Percentiles rank a stretch among this genome's conserved stretches.
phyloP scores from a whole-genome alignment of 2,329 filamentous ascomycete species.

The Penicillium expansum region DNA sequence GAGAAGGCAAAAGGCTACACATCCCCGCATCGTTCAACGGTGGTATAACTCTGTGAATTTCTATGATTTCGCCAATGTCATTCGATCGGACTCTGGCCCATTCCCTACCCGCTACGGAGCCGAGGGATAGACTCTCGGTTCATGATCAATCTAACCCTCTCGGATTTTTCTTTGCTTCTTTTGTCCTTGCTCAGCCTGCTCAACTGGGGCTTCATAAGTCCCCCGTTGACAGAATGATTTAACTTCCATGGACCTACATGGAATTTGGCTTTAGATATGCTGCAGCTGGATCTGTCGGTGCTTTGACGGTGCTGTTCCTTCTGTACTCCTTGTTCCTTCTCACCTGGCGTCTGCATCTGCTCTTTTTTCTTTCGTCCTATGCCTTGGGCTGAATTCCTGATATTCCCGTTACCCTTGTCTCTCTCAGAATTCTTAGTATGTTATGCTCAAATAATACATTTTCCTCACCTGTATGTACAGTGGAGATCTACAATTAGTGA shows the following conservation, averaged over 20 bases:
- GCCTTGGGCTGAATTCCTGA: slow-evolving; percentile 29
- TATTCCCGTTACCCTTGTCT: slow-evolving; percentile 23
- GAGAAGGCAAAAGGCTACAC: background rate
- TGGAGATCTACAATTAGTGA: background rate
- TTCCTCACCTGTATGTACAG: slow-evolving; percentile 15
- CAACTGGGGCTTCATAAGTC: slow-evolving; percentile 12
- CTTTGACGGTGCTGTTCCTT: slow-evolving; percentile 25
- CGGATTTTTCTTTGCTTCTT: slow-evolving; percentile 22
- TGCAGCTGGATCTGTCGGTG: slow-evolving; percentile 28
- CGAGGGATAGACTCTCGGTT: slow-evolving; percentile 15
- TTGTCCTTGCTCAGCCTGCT: slow-evolving; percentile 13
- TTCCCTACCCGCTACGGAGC: slow-evolving; percentile 8
- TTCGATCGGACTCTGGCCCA: background rate
- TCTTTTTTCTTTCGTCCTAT: slow-evolving; percentile 15
- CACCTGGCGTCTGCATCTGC: slow-evolving; percentile 36
- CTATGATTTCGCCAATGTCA: slow-evolving; percentile 10
- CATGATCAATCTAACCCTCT: slow-evolving; percentile 16
- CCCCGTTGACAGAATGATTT: slow-evolving; percentile 14
- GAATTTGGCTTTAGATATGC: slow-evolving; percentile 32
- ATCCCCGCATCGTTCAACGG: slow-evolving; percentile 1
- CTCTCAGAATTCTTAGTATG: slow-evolving; percentile 30
- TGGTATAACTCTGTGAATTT: slow-evolving; percentile 10
- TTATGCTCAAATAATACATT: slow-evolving; percentile 38
- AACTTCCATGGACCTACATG: slow-evolving; percentile 24
- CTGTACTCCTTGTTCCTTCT: slow-evolving; percentile 30